These are phyloP conservation scores for Atalantia buxifolia DNA, from an alignment of 345 rosid species.

Conservation along the genomic window DNA sequence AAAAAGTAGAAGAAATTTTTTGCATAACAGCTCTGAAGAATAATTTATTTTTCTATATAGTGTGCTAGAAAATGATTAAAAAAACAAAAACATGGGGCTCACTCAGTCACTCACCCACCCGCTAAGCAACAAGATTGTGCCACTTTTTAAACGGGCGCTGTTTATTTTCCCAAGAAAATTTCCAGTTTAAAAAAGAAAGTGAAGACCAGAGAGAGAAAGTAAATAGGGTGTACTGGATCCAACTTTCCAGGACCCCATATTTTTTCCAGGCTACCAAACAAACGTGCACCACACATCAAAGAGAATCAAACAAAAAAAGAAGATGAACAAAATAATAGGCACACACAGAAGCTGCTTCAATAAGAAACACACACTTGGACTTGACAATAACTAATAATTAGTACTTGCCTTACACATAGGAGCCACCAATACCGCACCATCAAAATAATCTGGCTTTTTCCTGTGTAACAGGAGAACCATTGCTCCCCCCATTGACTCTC, in stretches of 20 bases:
- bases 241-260: background rate
- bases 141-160: too few species aligned
- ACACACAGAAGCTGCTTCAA: background rate
- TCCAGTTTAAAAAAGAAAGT: background rate
- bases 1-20: background rate
- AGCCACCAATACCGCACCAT: conserved; percentile 57
- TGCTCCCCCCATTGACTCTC: conserved; percentile 79
- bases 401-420: conserved; percentile 66
- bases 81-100: background rate
- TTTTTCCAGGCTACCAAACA: background rate
- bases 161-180: background rate
- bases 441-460: conserved; percentile 46
- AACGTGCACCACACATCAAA: background rate
- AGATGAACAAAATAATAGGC: background rate
- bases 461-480: conserved; percentile 42
- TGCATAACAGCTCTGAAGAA: background rate
- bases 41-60: background rate
- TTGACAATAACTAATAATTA: too few species aligned
- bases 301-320: background rate
- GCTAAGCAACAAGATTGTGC: background rate
- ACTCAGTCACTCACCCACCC: background rate
- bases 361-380: background rate
- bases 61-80: background rate
- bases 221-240: background rate
- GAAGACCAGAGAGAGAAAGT: background rate